Evolutionary conservation across 176 grass and related monocot species (phyloP), one percentile per base, ranked within the genome.

Genomic region (Saccharum officinarum): DNA sequence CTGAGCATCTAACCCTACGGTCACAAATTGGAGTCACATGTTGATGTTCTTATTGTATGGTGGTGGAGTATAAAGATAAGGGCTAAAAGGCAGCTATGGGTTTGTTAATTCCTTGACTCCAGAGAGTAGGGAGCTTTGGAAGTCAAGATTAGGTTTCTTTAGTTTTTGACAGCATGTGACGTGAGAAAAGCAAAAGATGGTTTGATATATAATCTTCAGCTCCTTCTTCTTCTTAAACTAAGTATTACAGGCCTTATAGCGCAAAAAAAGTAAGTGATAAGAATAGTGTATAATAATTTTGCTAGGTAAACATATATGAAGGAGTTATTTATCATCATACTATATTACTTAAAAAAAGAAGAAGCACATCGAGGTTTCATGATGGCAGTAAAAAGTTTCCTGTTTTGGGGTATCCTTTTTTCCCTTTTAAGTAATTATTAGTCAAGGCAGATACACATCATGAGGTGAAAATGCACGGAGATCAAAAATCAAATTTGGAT

Each of bases 1-100:
- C 64, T 38, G 45, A 78, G 86, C 86, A 88, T 77, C 81, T 50
- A 81, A 72, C 41, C n/a, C 72, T 28, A 73, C 18, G 80, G 73
- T 45, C 67, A 62, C 50, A 77, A 82, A 87, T 28, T 82, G 45
- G 6, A 49, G 64, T 77, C 73, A 90, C 74, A 87, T 80, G 84
- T 10, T 67, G 18, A n/a, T 90, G 75, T 69, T 73, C 47, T 50
- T 76, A 62, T 52, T 80, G 38, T 63, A 63, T 64, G 16, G 13
- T 60, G 66, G 68, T 78, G 73, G 60, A 47, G 66, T 69, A 68
- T 50, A 90, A 90, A 79, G 79, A 78, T 72, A 37, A 73, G 66
- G 20, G 3, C 52, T 73, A 83, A 83, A 83, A 71, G 14, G 30
- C 37, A 46, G 46, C 44, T 47, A 69, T 61, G 60, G 16, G 18